Conservation (phyloP, 2,329 filamentous ascomycete genomes). For the Escovopsis sp. region DNA sequence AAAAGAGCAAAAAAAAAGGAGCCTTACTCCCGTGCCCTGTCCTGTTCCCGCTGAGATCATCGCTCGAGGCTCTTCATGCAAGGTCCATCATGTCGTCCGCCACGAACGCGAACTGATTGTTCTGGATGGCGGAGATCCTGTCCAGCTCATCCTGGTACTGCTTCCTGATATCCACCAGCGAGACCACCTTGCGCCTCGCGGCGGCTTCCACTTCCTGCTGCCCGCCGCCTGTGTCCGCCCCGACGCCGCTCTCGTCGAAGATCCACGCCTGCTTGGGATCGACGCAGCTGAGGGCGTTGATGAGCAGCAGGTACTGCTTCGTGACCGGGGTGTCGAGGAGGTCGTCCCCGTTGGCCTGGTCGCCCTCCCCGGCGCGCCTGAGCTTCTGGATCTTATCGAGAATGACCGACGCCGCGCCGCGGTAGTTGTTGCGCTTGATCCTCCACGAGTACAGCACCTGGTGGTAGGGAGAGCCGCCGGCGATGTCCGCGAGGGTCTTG, state of each 20-base stretch:
- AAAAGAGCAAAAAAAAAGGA: too few relatives aligned
- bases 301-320: slow-evolving; percentile 73
- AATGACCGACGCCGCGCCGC: slow-evolving; percentile 54
- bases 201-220: slow-evolving; percentile 3
- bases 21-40: too few relatives aligned
- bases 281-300: slow-evolving; percentile 84
- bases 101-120: slow-evolving; percentile 72
- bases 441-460: slow-evolving; percentile 87
- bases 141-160: slow-evolving; percentile 88
- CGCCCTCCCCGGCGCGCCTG: slow-evolving; percentile 41
- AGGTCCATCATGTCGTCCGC: slow-evolving; percentile 40
- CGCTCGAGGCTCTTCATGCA: slow-evolving; percentile 15
- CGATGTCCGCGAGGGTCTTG: slow-evolving; percentile 51
- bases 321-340: slow-evolving; percentile 49
- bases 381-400: slow-evolving; percentile 51
- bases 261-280: slow-evolving; percentile 71
- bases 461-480: slow-evolving; percentile 62
- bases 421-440: slow-evolving; percentile 70
- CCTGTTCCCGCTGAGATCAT: not conserved
- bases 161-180: slow-evolving; percentile 69
- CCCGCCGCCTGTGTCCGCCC: not conserved
- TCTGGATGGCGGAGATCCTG: slow-evolving; percentile 72
- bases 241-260: slow-evolving; percentile 24
- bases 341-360: slow-evolving; percentile 36
- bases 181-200: slow-evolving; percentile 61